phyloP scores from a whole-genome alignment of 2,329 filamentous ascomycete species.

The Aspergillus udagawae region DNA sequence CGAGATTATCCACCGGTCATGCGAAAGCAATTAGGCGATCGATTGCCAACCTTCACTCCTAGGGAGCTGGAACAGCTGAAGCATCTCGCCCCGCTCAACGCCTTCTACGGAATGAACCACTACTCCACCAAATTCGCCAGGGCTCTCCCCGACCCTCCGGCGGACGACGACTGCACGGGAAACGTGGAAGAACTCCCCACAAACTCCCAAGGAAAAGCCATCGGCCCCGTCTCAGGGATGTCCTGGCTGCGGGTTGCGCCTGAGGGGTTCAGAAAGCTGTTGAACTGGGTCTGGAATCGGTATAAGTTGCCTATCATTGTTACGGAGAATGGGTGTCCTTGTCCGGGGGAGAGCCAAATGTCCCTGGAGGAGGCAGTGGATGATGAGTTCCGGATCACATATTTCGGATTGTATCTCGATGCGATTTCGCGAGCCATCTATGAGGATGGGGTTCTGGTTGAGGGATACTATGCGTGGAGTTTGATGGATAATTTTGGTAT shows the following conservation, averaged over 20 bases:
- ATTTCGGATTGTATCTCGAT: slow-evolving; percentile 5
- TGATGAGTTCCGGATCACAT: slow-evolving; percentile 3
- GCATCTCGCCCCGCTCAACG: neutral
- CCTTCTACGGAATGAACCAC: slow-evolving; percentile 15
- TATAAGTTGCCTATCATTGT: slow-evolving; percentile 6
- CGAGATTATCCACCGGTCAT: slow-evolving; percentile 37
- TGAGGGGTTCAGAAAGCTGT: slow-evolving; percentile 4
- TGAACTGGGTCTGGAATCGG: slow-evolving; percentile 3
- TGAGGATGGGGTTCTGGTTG: slow-evolving; percentile 5
- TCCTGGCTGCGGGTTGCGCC: slow-evolving; percentile 5
- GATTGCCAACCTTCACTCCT: neutral
- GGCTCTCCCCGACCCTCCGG: neutral
- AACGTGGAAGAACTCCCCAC: slow-evolving; percentile 6
- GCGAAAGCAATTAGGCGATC: slow-evolving; percentile 2
- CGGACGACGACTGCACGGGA: slow-evolving; percentile 7
- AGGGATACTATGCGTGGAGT: slow-evolving; percentile 12
- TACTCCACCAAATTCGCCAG: slow-evolving; percentile 10
- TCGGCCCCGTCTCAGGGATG: slow-evolving; percentile 7
- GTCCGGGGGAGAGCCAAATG: slow-evolving; percentile 1
- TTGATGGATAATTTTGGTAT: slow-evolving; percentile 16
- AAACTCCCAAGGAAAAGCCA: slow-evolving; percentile 2
- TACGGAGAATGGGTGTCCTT: slow-evolving; percentile 9
- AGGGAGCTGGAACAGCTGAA: neutral
- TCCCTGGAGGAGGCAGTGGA: neutral
- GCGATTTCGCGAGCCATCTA: slow-evolving; percentile 2